Evolutionary conservation across 805 yeast genomes (phyloP).

Genomic region (Teunomyces tritomae): DNA sequence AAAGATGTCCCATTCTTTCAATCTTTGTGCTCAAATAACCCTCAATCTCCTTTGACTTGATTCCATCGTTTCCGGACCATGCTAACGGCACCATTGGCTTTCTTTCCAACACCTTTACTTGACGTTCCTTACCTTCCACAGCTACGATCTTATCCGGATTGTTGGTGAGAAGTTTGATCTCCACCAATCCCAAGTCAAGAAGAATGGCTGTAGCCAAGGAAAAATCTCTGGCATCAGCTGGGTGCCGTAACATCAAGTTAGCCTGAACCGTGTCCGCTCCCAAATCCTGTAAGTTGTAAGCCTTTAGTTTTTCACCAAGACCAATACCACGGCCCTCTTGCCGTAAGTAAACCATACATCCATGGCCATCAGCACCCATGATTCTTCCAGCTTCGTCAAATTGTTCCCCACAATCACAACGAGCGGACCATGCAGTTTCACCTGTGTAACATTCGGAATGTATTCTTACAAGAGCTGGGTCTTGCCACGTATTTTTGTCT

Average conservation of each 20-base stretch:
- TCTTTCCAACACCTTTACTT: slow-evolving; percentile 76
- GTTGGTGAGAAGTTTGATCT: slow-evolving; percentile 81
- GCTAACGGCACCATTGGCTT: slow-evolving; percentile 97
- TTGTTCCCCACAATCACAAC: slow-evolving; percentile 99
- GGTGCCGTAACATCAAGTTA: slow-evolving; percentile 86
- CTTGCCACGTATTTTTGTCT: slow-evolving; percentile 21
- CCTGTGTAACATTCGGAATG: slow-evolving; percentile 99
- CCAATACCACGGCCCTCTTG: slow-evolving; percentile 99
- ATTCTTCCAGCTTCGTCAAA: slow-evolving; percentile 95
- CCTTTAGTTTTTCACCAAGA: slow-evolving; percentile 94
- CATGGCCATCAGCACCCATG: slow-evolving; percentile 85
- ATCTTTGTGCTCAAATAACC: slow-evolving; percentile 92
- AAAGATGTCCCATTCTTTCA: slow-evolving; percentile 94
- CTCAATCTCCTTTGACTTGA: slow-evolving; percentile 81
- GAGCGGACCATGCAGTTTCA: slow-evolving; percentile 98
- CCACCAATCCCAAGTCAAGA: slow-evolving; percentile 70
- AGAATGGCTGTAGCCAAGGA: slow-evolving; percentile 92
- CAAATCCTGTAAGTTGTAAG: slow-evolving; percentile 92
- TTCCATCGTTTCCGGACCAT: slow-evolving; percentile 66
- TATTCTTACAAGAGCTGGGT: slow-evolving; percentile 73
- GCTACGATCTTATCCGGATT: slow-evolving; percentile 96
- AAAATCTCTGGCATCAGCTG: slow-evolving; percentile 96
- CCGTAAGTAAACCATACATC: slow-evolving; percentile 91
- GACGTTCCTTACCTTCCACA: slow-evolving; percentile 80
- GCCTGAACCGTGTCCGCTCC: slow-evolving; percentile 99